Evolutionary conservation across 2,329 filamentous ascomycete genomes (phyloP), one percentile per base, ranked within the genome.

Genomic region (Cladophialophora chaetospira): DNA sequence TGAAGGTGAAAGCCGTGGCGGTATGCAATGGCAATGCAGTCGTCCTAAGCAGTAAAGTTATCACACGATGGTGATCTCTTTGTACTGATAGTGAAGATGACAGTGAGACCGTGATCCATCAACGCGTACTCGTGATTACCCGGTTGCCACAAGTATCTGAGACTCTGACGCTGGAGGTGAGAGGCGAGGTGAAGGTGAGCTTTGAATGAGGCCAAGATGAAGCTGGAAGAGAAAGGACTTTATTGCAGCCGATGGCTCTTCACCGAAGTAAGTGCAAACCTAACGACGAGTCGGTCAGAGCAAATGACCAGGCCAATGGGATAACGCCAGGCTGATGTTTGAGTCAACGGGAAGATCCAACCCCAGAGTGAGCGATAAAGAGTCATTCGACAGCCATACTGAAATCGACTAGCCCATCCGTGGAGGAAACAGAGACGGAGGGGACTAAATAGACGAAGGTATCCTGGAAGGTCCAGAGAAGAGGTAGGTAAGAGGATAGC

Each of bases 361-460:
- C 49, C 35, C 47, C 48, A 45, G 40, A 49, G 33, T 46, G 50
- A 48, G 42, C 43, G 49, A 43, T 29, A 26, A 29, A 33, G 36
- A 43, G 10, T 56, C 45, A 57, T 43, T 53, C 40, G 47, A 44
- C 33, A 38, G 35, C 47, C 49, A 53, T 52, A 58, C 53, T 55
- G 36, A 36, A 60, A 49, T 51, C 44, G 60, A 52, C 45, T 59
- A 60, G 53, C 33, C 38, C 48, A 52, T 21, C 38, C 26, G 43
- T 31, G 29, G 26, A 33, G 35, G 44, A 35, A 48, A 42, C 44
- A 38, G 42, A 51, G 49, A 57, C 36, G 33, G 42, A 49, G 35
- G 53, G 35, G 29, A 57, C 55, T 62, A 59, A 56, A 57, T 62
- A 62, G 53, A 57, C 52, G 56, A 62, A 59, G 42, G 19, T 23